Base-by-base conservation (phyloP, 164 flowering plant genomes). In the Cinnamomum micranthum region DNA sequence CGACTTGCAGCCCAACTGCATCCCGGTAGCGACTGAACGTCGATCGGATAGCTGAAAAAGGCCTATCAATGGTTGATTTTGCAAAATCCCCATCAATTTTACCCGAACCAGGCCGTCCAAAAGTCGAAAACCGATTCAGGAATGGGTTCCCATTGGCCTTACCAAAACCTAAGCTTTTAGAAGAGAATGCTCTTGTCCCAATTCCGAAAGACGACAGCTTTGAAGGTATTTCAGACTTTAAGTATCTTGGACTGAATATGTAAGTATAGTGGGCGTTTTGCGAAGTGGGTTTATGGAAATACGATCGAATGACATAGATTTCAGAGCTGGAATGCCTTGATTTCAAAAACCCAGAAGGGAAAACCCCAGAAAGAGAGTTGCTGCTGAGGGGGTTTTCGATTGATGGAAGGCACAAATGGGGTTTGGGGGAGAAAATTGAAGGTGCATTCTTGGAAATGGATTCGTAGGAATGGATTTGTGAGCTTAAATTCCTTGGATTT, bases 1-100 rank as follows among this genome's bases (percentile, higher is more conserved):
- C 98, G 64, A 91, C 71, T 63, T 93, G 99, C 77, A 93, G 81
- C 47, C 91, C 89, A 4, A 89, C 81, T 0, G 94, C 99, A 68
- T 85, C 90, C 23, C 85, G 84, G 71, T 87, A 95, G 73, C 90
- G 71, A 20, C 84, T 71, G 67, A 93, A 79, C 7, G 88, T 70
- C 20, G 86, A 79, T 28, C 71, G 77, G 41, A 83, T 73, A 0
- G 83, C 87, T 2, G 75, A 63, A 1, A 80, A 66, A 0, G 97
- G 97, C 77, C 86, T 86, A 1, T 88, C 83, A 35, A 85, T 52
- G 25, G 82, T 74, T 14, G 69, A 73, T 75, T 84, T 89, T 0
- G 82, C 80, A 60, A 84, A 83, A 75, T 75, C 73, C 7, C 65
- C 81, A 77, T 72, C 74, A 12, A 76, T 2, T 25, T 83, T 85